Evolutionary conservation across 2,329 filamentous ascomycete genomes (phyloP).

Genomic region (Botryotinia narcissicola): DNA sequence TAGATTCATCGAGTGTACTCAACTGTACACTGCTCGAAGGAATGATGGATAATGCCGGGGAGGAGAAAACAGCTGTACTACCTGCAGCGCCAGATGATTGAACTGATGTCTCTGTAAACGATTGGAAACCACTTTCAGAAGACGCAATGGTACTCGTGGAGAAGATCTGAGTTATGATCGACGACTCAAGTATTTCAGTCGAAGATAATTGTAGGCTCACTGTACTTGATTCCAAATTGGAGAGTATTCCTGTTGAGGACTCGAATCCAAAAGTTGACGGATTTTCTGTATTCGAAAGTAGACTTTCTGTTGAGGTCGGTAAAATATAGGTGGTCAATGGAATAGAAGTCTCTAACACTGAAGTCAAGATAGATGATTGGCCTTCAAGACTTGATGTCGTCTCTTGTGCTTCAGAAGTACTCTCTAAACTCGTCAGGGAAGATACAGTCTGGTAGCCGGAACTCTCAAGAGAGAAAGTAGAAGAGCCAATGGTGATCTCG

Average conservation of each 20-base stretch:
- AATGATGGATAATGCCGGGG: not conserved
- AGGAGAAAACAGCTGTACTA: not conserved
- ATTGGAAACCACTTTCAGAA: not conserved
- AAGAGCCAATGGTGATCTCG: not conserved
- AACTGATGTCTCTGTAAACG: not conserved
- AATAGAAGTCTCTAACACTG: not conserved
- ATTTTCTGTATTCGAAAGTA: not conserved
- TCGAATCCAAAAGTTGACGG: not conserved
- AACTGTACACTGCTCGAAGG: not conserved
- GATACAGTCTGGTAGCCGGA: not conserved
- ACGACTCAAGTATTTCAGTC: not conserved
- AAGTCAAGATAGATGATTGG: not conserved
- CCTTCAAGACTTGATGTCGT: not conserved
- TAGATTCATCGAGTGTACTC: not conserved
- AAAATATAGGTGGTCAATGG: not conserved
- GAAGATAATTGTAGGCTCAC: not conserved
- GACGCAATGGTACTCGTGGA: not conserved
- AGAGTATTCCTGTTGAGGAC: not conserved
- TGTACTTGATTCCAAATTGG: not conserved
- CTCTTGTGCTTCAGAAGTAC: not conserved
- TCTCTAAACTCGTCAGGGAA: not conserved
- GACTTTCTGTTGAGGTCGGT: not conserved
- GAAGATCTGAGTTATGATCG: not conserved
- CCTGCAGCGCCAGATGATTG: not conserved
- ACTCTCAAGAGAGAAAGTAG: not conserved